These are phyloP conservation scores for Thraustochytrium striatum DNA, from an alignment of 352 stramenopile species.

Conservation along the genomic window DNA sequence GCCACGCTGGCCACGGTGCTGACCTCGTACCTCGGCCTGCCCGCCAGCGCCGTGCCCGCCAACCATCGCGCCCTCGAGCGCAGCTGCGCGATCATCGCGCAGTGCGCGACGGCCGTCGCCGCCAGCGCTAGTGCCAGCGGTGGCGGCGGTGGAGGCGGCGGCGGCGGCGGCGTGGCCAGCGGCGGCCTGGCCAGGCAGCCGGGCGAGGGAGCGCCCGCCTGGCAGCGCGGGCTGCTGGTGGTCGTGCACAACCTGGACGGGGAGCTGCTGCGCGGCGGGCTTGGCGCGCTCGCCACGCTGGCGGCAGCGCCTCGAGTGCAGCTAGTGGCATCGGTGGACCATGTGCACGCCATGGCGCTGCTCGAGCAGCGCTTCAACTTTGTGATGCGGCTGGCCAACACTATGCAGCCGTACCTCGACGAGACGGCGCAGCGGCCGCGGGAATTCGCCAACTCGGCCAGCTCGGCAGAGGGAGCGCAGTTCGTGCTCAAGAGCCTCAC, in stretches of 20 bases:
- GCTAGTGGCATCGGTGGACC: constrained; percentile 53
- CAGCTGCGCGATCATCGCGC: neutral
- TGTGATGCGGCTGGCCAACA: constrained; percentile 7
- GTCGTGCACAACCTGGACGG: constrained; percentile 38
- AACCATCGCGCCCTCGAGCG: too few species aligned
- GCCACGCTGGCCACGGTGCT: too few species aligned
- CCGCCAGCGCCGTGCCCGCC: too few species aligned
- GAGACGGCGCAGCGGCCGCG: neutral
- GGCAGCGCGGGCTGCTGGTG: neutral
- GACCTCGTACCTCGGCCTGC: too few species aligned
- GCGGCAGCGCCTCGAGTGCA: constrained; percentile 10
- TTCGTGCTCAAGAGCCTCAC: constrained; percentile 36
- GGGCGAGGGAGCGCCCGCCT: neutral
- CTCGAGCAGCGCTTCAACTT: constrained; percentile 53
- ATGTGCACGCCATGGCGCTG: constrained; percentile 53
- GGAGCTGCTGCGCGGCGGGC: neutral
- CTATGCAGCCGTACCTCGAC: constrained; percentile 3
- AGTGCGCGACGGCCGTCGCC: neutral
- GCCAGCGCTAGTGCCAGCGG: neutral
- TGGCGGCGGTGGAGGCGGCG: too few species aligned
- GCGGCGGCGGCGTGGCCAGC: neutral
- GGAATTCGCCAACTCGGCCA: neutral
- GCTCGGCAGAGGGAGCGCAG: neutral
- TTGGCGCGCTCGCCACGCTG: constrained; percentile 46
- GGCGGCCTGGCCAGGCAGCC: neutral